These are phyloP conservation scores for Simplicillium sp. DNA, from an alignment of 2,329 filamentous ascomycete species.

Conservation along the genomic window DNA sequence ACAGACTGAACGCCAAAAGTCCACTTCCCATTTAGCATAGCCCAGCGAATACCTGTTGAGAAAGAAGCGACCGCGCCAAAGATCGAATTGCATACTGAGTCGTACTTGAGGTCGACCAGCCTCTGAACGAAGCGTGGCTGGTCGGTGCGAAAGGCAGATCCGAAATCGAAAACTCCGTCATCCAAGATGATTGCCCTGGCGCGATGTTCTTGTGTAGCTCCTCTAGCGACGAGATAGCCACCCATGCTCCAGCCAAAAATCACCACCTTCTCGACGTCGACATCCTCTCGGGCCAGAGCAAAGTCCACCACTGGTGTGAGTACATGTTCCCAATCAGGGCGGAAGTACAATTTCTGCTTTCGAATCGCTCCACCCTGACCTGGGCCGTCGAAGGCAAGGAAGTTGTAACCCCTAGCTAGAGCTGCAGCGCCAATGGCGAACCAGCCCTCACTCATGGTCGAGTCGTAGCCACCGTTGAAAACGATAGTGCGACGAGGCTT, in stretches of 20 bases:
- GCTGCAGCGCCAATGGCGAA: constrained; percentile 3
- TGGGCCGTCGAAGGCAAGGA: constrained; percentile 4
- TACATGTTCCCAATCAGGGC: constrained; percentile 4
- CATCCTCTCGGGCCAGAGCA: not conserved
- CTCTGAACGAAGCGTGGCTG: not conserved
- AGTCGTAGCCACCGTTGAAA: constrained; percentile 4
- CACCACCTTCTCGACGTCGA: not conserved
- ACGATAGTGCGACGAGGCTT: not conserved
- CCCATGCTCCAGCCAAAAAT: constrained; percentile 4
- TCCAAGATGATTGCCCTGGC: not conserved
- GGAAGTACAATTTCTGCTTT: constrained; percentile 1
- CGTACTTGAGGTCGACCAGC: not conserved
- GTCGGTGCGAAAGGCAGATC: not conserved
- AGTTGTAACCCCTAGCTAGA: constrained; percentile 1
- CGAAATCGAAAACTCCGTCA: constrained; percentile 3
- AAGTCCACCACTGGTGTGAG: constrained; percentile 2
- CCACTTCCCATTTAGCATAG: not conserved
- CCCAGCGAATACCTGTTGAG: not conserved
- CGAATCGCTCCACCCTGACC: constrained; percentile 2
- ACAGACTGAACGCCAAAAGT: not conserved
- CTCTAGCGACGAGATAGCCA: constrained; percentile 4
- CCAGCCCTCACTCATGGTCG: constrained; percentile 2
- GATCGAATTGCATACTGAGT: not conserved
- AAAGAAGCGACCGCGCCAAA: not conserved
- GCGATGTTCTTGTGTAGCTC: constrained; percentile 1